Evolutionary conservation across 306 rosid genomes (phyloP), one percentile per base, ranked within the genome.

Genomic region (Malus sylvestris): DNA sequence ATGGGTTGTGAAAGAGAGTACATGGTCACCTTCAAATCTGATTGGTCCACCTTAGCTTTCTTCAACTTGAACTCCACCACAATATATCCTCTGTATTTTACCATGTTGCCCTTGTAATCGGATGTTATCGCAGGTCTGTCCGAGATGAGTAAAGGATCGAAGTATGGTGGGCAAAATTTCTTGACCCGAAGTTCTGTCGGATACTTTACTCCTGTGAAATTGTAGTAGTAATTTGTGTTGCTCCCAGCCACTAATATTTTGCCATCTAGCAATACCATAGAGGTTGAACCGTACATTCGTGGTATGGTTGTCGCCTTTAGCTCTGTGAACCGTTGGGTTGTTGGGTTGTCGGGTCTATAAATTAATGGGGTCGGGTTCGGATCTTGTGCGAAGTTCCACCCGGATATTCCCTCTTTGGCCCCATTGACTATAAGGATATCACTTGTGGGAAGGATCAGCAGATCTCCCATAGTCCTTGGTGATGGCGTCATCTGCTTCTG

Each of bases 361-460:
- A 85, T 5, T 18, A 74, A 76, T 13, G 91, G 96, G 12, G n/a
- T 79, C 14, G 85, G 14, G 27, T 72, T 73, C 22, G 93, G 90
- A 40, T 87, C 62, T 0, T 86, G 71, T 0, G 83, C 96, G 4
- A 6, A 11, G 72, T 87, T 87, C 90, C 91, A 88, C 0, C 96
- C 93, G 0, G 96, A 86, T 2, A 84, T 32, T 0, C 96, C 96
- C 0, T 49, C 67, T 20, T 71, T 49, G 5, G 82, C 96, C 1
- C 96, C 93, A 20, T 91, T 91, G 4, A 87, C 67, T 1, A 88
- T 35, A 63, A 91, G 75, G 52, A 85, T 85, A 32, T 88, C 75
- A 44, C 88, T 88, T 58, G 87, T 85, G 3, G 93, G 93, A 3
- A 90, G 93, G 35, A 90, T 27, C 14, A 79, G 15, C 91, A 85